Base-by-base conservation (phyloP, 495 filamentous ascomycete genomes). In the Staphylotrichum longicolle region DNA sequence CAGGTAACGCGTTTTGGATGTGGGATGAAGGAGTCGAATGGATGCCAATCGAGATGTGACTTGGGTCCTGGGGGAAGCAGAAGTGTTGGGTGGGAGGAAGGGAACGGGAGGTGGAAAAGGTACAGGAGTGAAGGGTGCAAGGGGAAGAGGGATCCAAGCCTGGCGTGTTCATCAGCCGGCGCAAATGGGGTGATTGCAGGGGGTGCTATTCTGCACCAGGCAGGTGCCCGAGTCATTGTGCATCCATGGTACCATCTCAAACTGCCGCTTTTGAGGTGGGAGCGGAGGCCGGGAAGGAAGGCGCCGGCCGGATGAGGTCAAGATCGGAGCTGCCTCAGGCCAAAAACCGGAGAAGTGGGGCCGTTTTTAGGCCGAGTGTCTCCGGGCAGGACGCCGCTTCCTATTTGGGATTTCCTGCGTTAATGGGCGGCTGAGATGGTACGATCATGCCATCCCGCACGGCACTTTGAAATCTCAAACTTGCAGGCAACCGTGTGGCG, bases 221-320 rank as follows among this genome's bases (percentile, higher is more conserved):
- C 20, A 27, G 20, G 20, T 27, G 20, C 20, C 20, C 20, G 20
- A 27, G 20, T 27, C 20, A 27, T 27, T 27, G 20, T 27, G 20
- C 20, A 27, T 27, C 20, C 20, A 27, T 27, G 1, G 1, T 27
- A 27, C 20, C 20, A 27, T 27, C 20, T 27, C 20, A 2, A 30
- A 9, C n/a, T 57, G 12, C 55, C 44, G 20, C 20, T 27, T 1
- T 27, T 27, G 20, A 27, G 20, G 20, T 27, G 20, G 20, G n/a
- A 5, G 11, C 1, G 15, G 45, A 34, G n/a, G 7, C 8, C 37
- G 37, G 40, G 55, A 49, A 48, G 45, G 56, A 58, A 58, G 45
- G 56, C n/a, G 46, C 56, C 46, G 56, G 45, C 46, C 45, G 34
- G 56, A 9, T 15, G 45, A 27, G 10, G 30, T 57, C 7, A 5